phyloP scores from a whole-genome alignment of 805 yeast species.

The Brettanomyces sp. region DNA sequence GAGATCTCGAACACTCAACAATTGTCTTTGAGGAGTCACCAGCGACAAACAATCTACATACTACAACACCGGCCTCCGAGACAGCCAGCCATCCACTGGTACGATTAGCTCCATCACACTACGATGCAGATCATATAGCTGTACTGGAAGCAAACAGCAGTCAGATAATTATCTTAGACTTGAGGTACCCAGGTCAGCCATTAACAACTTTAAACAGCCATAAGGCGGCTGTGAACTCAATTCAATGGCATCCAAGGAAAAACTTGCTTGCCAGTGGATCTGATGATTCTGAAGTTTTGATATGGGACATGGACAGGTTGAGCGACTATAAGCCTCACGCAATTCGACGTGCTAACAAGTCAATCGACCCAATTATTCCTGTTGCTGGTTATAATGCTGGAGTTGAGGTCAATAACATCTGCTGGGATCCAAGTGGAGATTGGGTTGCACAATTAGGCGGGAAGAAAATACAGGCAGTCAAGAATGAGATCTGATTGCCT shows the following conservation, averaged over 20 bases:
- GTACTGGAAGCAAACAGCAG: conserved; percentile 67
- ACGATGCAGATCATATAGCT: conserved; percentile 77
- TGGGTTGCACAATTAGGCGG: conserved; percentile 78
- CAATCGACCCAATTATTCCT: conserved; percentile 5
- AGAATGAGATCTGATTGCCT: conserved; percentile 4
- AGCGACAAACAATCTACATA: not conserved
- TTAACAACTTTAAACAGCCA: conserved; percentile 62
- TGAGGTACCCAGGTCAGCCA: conserved; percentile 84
- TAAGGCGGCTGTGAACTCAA: conserved; percentile 55
- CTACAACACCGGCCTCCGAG: not conserved
- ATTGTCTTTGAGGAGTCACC: conserved; percentile 67
- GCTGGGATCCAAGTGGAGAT: conserved; percentile 65
- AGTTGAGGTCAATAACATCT: conserved; percentile 68
- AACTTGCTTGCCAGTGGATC: conserved; percentile 56
- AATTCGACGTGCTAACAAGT: not conserved
- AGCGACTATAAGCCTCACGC: conserved; percentile 4
- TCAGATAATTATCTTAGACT: conserved; percentile 62
- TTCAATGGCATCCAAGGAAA: conserved; percentile 77
- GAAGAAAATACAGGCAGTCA: conserved; percentile 59
- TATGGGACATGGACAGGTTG: conserved; percentile 48
- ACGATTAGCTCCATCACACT: conserved; percentile 66
- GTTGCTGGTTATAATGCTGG: conserved; percentile 19
- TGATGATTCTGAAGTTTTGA: conserved; percentile 64
- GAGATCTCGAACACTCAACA: conserved; percentile 87
- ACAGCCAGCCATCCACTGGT: conserved; percentile 46